Conservation (phyloP, 345 rosid genomes). For the Salix exigua region DNA sequence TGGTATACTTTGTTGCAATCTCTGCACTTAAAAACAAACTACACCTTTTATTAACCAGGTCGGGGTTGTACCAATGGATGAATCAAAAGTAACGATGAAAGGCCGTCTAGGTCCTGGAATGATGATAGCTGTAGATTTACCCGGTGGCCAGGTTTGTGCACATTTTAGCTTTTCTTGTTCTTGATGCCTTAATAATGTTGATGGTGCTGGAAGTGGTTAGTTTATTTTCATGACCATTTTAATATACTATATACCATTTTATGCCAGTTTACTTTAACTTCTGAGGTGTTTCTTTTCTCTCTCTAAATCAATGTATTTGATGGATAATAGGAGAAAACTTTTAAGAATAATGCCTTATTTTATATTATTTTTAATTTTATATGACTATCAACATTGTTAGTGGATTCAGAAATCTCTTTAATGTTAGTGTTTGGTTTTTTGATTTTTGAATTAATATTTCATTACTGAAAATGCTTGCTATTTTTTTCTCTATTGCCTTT, state of each 20-base stretch:
- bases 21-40: neutral
- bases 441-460: neutral
- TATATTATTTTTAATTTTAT: neutral
- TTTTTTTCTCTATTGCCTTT: neutral
- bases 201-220: neutral
- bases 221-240: neutral
- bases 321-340: neutral
- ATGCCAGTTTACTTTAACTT: neutral
- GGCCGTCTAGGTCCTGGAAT: constrained; percentile 99
- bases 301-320: neutral
- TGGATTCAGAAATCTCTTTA: neutral
- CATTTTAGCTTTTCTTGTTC: constrained; percentile 1
- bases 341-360: neutral
- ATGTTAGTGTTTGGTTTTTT: neutral
- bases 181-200: neutral
- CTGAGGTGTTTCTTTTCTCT: neutral
- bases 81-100: constrained; percentile 83
- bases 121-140: constrained; percentile 93
- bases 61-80: constrained; percentile 95
- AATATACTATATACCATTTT: neutral
- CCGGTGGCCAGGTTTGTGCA: constrained; percentile 78
- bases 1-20: neutral
- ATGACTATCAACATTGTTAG: neutral
- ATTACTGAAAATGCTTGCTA: neutral
- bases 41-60: constrained; percentile 47